A percentile compares a stretch with the other conserved stretches of the same genome.
Evolutionary conservation across 495 filamentous ascomycete species (phyloP).

Genomic region (Penicillium egyptiacum): DNA sequence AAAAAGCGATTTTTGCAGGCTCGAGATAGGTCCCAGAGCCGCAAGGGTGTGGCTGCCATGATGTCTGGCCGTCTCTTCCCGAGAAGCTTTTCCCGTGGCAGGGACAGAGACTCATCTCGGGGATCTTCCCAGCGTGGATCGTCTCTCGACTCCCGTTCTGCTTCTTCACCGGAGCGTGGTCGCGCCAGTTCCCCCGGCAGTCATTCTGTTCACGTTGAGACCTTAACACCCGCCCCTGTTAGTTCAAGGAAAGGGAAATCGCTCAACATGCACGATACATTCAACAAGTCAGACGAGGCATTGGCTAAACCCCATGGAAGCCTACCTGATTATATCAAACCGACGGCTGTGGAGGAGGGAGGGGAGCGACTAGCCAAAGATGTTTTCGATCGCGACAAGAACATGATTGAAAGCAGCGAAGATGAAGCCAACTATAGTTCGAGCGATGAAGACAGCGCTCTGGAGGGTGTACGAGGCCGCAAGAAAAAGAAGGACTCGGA

Average conservation of each 20-base stretch:
- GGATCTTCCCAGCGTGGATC: slow-evolving; percentile 51
- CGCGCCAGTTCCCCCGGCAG: slow-evolving; percentile 60
- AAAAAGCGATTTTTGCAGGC: slow-evolving; percentile 21
- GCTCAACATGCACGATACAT: slow-evolving; percentile 58
- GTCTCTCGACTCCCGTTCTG: slow-evolving; percentile 61
- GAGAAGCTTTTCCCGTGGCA: slow-evolving; percentile 39
- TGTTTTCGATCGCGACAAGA: slow-evolving; percentile 60
- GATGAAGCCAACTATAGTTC: slow-evolving; percentile 50
- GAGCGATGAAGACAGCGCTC: slow-evolving; percentile 45
- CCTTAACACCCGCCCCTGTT: slow-evolving; percentile 31
- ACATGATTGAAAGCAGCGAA: slow-evolving; percentile 51
- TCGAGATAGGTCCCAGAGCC: slow-evolving; percentile 26
- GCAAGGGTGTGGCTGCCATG: slow-evolving; percentile 39
- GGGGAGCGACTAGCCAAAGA: slow-evolving; percentile 72
- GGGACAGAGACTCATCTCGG: slow-evolving; percentile 44
- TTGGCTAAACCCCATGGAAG: slow-evolving; percentile 55
- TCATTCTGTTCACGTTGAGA: slow-evolving; percentile 42
- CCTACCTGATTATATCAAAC: slow-evolving; percentile 51
- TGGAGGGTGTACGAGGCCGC: slow-evolving; percentile 38
- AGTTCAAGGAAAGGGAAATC: slow-evolving; percentile 50
- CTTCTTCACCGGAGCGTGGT: slow-evolving; percentile 44
- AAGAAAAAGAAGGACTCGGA: slow-evolving; percentile 29
- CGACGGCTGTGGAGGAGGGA: slow-evolving; percentile 31
- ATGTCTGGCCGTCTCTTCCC: slow-evolving; percentile 42
- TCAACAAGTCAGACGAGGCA: slow-evolving; percentile 65